phyloP scores from a whole-genome alignment of 495 filamentous ascomycete genomes.

The Lichenothelia convexa region DNA sequence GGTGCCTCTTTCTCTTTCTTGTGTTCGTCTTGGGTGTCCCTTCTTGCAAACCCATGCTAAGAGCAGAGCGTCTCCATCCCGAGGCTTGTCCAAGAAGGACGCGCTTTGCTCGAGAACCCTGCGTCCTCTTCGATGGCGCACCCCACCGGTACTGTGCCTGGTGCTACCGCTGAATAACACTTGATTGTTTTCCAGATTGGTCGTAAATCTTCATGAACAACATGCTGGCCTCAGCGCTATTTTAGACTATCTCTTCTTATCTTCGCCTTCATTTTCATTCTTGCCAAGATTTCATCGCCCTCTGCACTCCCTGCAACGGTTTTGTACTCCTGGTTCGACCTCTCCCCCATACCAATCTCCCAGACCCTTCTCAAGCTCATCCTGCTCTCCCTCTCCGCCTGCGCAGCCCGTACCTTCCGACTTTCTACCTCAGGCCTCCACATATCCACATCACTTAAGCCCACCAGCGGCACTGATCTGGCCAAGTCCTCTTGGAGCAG shows the following conservation, averaged over 20 bases:
- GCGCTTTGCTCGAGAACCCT: too few relatives aligned
- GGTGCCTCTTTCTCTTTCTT: too few relatives aligned
- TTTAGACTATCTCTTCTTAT: not conserved
- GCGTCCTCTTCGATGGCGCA: too few relatives aligned
- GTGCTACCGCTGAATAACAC: too few relatives aligned
- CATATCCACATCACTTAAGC: conserved; percentile 1
- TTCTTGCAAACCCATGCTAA: too few relatives aligned
- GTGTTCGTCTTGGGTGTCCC: too few relatives aligned
- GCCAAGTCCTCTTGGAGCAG: not conserved
- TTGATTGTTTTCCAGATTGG: too few relatives aligned
- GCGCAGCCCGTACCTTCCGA: not conserved
- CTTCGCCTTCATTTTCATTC: not conserved
- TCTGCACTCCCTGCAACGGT: not conserved
- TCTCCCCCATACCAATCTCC: not conserved
- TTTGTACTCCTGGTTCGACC: too few relatives aligned
- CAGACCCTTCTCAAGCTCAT: not conserved
- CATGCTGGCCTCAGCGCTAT: not conserved
- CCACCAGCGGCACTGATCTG: not conserved
- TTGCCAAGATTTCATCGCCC: not conserved
- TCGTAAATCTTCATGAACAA: not conserved
- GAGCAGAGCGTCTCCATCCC: too few relatives aligned
- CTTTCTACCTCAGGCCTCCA: not conserved
- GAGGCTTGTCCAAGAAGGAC: too few relatives aligned
- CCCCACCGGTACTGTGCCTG: too few relatives aligned
- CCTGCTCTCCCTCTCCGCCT: not conserved